These are phyloP conservation scores for Citrus hindsii DNA, from an alignment of 345 rosid genomes.

Conservation along the genomic window DNA sequence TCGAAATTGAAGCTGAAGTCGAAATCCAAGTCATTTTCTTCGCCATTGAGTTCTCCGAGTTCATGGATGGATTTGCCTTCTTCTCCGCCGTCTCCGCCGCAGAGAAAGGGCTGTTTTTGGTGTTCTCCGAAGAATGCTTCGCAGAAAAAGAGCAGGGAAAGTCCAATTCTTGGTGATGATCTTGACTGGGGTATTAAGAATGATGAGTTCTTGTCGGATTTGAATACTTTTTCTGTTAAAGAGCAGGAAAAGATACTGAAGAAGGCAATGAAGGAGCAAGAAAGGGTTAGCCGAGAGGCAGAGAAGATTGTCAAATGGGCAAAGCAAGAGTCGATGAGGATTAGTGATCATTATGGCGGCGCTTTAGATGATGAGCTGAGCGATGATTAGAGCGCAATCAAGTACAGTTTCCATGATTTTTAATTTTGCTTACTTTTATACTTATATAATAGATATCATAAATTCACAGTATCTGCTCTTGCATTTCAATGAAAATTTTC, in stretches of 20 bases:
- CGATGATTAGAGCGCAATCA: conserved; percentile 25
- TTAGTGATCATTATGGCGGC: conserved; percentile 11
- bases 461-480: background rate
- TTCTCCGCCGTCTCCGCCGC: conserved; percentile 31
- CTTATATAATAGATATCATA: background rate
- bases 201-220: conserved; percentile 46
- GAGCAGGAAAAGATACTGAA: conserved; percentile 51
- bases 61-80: conserved; percentile 42
- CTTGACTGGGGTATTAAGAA: conserved; percentile 29
- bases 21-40: conserved; percentile 10
- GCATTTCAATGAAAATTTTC: too few relatives aligned
- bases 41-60: conserved; percentile 20
- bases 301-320: conserved; percentile 66
- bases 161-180: conserved; percentile 16
- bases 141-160: conserved; percentile 29
- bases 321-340: conserved; percentile 55
- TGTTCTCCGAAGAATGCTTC: conserved; percentile 51
- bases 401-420: background rate
- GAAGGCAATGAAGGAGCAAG: conserved; percentile 62
- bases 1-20: conserved; percentile 9
- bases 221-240: conserved; percentile 48
- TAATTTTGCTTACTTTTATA: background rate
- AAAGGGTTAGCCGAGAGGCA: conserved; percentile 60
- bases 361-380: conserved; percentile 31
- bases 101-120: conserved; percentile 53